Evolutionary conservation across 2,329 filamentous ascomycete species (phyloP).

Genomic region (Colletotrichum sp.): DNA sequence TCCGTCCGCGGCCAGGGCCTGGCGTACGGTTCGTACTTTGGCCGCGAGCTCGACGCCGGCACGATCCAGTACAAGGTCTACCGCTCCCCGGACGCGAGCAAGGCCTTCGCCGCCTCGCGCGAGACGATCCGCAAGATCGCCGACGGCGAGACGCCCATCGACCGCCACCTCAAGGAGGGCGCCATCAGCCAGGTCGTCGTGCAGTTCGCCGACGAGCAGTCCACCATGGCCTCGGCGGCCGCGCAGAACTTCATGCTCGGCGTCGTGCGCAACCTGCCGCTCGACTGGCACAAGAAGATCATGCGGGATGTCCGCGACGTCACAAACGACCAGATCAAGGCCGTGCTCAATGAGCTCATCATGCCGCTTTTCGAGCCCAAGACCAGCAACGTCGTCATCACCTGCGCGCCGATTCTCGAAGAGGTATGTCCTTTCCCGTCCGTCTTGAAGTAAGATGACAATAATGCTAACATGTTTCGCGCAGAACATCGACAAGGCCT

Average conservation of each 20-base stretch:
- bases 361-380: conserved; percentile 81
- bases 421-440: conserved; percentile 66
- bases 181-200: conserved; percentile 91
- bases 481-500: conserved; percentile 76
- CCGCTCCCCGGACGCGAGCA: conserved; percentile 86
- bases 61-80: conserved; percentile 86
- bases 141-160: conserved; percentile 73
- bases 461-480: conserved; percentile 1
- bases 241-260: conserved; percentile 82
- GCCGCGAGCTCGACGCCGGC: conserved; percentile 78
- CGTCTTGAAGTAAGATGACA: neutral
- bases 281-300: conserved; percentile 79
- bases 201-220: conserved; percentile 84
- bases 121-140: conserved; percentile 78
- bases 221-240: conserved; percentile 83
- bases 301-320: conserved; percentile 80
- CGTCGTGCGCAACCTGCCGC: conserved; percentile 77
- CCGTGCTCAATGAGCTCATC: conserved; percentile 75
- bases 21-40: conserved; percentile 86
- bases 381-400: conserved; percentile 84
- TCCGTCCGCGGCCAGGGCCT: conserved; percentile 91
- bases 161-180: conserved; percentile 84
- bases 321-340: conserved; percentile 76
- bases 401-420: conserved; percentile 83
- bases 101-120: conserved; percentile 80